Conservation (phyloP, 2,329 filamentous ascomycete genomes). For the Neodidymelliopsis sp. region DNA sequence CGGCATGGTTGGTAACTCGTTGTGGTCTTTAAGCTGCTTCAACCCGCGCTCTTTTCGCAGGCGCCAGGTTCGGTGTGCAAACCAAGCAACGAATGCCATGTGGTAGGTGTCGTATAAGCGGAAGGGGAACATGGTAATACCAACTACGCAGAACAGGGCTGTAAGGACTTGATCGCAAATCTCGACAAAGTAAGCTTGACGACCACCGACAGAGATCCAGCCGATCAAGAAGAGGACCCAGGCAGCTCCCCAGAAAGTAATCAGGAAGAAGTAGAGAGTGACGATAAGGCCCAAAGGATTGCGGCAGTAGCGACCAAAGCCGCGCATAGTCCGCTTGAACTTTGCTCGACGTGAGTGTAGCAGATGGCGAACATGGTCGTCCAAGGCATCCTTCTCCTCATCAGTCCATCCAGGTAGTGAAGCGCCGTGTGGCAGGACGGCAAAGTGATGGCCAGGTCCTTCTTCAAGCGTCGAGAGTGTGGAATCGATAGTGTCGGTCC, state of each 20-base stretch:
- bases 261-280: conserved; percentile 84
- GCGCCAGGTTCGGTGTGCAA: conserved; percentile 71
- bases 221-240: conserved; percentile 90
- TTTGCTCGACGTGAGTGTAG: conserved; percentile 80
- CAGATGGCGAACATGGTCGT: conserved; percentile 87
- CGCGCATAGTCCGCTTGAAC: conserved; percentile 79
- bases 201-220: conserved; percentile 81
- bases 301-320: conserved; percentile 80
- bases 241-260: conserved; percentile 82
- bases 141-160: conserved; percentile 68
- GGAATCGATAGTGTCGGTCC: conserved; percentile 42
- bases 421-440: conserved; percentile 78
- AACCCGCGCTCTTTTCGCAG: conserved; percentile 67
- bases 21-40: conserved; percentile 69
- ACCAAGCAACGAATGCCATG: conserved; percentile 80
- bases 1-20: conserved; percentile 66
- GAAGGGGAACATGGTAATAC: conserved; percentile 72
- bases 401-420: conserved; percentile 77
- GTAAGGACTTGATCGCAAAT: conserved; percentile 66
- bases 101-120: conserved; percentile 84
- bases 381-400: conserved; percentile 76
- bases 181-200: conserved; percentile 68
- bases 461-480: conserved; percentile 45
- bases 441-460: conserved; percentile 70
- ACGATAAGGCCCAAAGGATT: conserved; percentile 79